Evolutionary conservation across 2,329 filamentous ascomycete species (phyloP).

Genomic region (Neonectria magnoliae): DNA sequence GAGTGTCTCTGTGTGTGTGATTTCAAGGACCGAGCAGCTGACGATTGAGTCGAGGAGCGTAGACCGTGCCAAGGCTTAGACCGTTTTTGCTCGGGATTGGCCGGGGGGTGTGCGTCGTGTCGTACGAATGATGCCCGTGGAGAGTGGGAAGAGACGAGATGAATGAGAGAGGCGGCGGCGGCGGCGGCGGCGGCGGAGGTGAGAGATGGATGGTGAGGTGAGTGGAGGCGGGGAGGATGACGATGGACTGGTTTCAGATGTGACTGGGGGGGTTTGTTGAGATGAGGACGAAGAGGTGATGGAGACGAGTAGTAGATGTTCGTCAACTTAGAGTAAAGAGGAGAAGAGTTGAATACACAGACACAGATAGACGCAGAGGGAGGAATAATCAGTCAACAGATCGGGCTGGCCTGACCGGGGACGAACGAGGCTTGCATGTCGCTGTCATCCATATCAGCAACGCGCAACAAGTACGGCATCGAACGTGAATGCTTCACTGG

Average conservation of each 20-base stretch:
- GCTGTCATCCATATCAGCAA: too few relatives aligned
- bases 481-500: too few relatives aligned
- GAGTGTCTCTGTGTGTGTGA: neutral
- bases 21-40: neutral
- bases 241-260: slow-evolving; percentile 23
- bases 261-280: slow-evolving; percentile 15
- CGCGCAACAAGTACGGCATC: too few relatives aligned
- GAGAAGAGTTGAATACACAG: neutral
- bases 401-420: neutral
- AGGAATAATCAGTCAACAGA: too few relatives aligned
- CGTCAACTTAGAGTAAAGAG: neutral
- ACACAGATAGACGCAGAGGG: neutral
- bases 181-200: neutral
- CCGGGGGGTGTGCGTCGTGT: neutral
- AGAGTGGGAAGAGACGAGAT: neutral
- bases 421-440: neutral
- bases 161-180: neutral
- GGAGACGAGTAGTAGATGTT: neutral
- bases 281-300: neutral
- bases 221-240: neutral
- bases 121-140: neutral
- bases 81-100: neutral
- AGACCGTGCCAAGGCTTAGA: neutral
- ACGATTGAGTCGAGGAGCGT: slow-evolving; percentile 1
- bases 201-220: neutral